phyloP scores from a whole-genome alignment of 2,329 filamentous ascomycete genomes.

The Fusarium sp. region DNA sequence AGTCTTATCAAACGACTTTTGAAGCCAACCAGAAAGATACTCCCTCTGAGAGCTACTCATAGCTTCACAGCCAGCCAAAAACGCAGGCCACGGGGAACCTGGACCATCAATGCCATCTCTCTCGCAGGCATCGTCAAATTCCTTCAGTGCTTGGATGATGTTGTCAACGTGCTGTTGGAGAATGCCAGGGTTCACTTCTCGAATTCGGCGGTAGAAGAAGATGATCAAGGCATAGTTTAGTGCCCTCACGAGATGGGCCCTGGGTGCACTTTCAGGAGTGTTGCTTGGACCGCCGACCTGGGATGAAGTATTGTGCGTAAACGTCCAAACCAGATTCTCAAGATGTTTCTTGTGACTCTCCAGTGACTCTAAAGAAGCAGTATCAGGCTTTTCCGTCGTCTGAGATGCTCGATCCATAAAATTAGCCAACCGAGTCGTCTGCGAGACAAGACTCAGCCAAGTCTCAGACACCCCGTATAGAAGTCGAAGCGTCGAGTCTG shows the following conservation, averaged over 20 bases:
- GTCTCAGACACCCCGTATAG: conserved; percentile 13
- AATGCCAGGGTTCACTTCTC: conserved; percentile 2
- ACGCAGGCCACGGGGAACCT: not conserved
- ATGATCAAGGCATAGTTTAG: conserved; percentile 10
- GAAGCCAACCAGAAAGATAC: not conserved
- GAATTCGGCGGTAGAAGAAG: conserved; percentile 18
- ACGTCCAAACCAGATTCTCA: not conserved
- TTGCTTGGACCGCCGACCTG: too few species aligned
- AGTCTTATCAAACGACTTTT: not conserved
- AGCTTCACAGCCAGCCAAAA: not conserved
- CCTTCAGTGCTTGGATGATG: not conserved
- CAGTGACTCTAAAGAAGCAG: not conserved
- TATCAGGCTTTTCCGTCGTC: not conserved
- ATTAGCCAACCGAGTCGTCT: conserved; percentile 11
- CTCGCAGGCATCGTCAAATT: not conserved
- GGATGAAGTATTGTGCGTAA: not conserved
- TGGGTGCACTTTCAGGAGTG: not conserved
- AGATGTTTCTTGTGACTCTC: not conserved
- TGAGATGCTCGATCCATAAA: not conserved
- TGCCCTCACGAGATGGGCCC: not conserved
- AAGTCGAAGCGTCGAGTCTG: conserved; percentile 5
- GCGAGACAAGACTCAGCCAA: conserved; percentile 18
- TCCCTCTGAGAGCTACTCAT: not conserved
- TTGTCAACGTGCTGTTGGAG: conserved; percentile 10
- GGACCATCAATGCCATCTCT: not conserved